Percentiles rank a stretch among this genome's conserved stretches.
Conservation (phyloP, 139 green algal species). For the Auxenochlorella protothecoides region DNA sequence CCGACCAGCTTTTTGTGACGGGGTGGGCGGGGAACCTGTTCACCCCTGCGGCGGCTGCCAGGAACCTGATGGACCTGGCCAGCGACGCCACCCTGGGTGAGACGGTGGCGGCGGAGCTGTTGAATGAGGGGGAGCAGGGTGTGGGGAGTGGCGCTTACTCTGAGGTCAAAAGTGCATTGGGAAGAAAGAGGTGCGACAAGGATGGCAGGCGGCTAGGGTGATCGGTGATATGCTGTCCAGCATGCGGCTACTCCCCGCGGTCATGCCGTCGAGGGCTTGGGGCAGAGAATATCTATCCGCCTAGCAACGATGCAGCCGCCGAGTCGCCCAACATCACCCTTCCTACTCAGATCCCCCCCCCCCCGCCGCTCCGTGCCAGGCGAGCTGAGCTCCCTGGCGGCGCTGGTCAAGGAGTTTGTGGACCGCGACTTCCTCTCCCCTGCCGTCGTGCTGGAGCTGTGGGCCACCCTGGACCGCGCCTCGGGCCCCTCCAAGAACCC, state of each 20-base stretch:
- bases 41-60: conserved; percentile 26
- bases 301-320: too few species aligned
- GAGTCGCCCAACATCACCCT: too few species aligned
- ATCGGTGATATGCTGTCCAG: too few species aligned
- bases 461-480: not conserved
- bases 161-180: too few species aligned
- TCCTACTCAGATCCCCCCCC: not conserved
- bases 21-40: conserved; percentile 19
- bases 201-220: not conserved
- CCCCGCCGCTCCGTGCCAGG: conserved; percentile 10
- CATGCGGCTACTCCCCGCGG: too few species aligned
- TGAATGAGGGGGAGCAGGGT: too few species aligned
- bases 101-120: too few species aligned
- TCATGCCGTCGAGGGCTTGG: too few species aligned
- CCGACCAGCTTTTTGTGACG: conserved; percentile 52
- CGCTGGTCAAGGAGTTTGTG: conserved; percentile 37
- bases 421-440: conserved; percentile 24
- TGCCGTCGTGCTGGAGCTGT: conserved; percentile 26
- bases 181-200: not conserved
- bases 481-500: too few species aligned
- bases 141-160: too few species aligned
- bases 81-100: conserved; percentile 41
- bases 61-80: conserved; percentile 47
- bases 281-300: too few species aligned
- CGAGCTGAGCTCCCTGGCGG: conserved; percentile 66